Conservation (phyloP, 768 basidiomycete species). For the Exidia glandulosa region DNA sequence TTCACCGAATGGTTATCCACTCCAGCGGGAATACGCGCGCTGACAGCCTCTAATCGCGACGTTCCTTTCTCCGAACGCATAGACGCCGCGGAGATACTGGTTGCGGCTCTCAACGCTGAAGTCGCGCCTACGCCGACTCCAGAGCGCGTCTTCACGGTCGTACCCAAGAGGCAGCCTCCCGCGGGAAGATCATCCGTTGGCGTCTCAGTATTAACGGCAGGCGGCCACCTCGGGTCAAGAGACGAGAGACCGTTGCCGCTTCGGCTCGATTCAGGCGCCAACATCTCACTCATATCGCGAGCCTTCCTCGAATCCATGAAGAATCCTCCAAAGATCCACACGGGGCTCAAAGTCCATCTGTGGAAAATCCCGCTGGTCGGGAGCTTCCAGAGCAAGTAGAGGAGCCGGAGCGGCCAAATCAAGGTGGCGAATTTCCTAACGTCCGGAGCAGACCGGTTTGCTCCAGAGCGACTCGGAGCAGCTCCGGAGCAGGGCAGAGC, state of each 20-base stretch:
- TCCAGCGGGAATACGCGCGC: background rate
- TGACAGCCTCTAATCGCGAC: background rate
- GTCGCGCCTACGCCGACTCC: background rate
- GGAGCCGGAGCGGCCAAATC: too few relatives aligned
- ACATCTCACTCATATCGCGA: background rate
- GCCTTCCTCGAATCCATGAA: background rate
- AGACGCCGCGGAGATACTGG: background rate
- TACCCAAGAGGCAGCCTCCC: background rate
- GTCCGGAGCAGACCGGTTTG: too few relatives aligned
- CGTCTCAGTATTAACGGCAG: background rate
- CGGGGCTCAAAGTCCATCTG: background rate
- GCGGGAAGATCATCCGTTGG: background rate
- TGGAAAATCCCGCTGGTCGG: too few relatives aligned
- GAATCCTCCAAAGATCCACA: background rate
- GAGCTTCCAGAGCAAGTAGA: too few relatives aligned
- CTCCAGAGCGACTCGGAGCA: too few relatives aligned
- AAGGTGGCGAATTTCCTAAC: too few relatives aligned
- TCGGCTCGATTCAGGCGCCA: background rate
- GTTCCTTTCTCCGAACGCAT: background rate
- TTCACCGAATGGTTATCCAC: too few relatives aligned
- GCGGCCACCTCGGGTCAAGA: background rate
- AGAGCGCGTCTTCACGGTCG: background rate
- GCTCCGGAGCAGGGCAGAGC: too few relatives aligned
- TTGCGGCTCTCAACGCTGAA: background rate
- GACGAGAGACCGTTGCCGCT: background rate